Conservation (phyloP, 306 rosid genomes). For the Vachellia pachyceras region DNA sequence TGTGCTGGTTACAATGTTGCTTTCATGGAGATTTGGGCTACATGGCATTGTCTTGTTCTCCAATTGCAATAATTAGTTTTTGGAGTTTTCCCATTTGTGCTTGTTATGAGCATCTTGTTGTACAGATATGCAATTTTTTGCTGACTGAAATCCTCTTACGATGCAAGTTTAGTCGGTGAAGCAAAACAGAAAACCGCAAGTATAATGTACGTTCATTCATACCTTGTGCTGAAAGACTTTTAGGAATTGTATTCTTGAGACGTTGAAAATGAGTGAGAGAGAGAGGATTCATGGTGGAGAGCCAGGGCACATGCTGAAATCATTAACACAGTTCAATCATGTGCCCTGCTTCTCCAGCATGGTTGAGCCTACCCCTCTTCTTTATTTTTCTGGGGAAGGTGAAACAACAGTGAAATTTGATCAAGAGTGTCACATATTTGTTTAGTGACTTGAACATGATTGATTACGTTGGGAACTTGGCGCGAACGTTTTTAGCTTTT, state of each 20-base stretch:
- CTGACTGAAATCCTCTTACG: neutral
- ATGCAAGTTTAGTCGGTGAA: neutral
- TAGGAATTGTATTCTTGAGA: neutral
- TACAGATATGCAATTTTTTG: neutral
- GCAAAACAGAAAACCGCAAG: neutral
- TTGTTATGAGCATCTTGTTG: neutral
- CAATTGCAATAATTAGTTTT: no score
- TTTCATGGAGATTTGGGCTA: no score
- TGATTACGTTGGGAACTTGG: neutral
- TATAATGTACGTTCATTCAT: neutral
- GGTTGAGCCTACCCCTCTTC: slow-evolving; percentile 48
- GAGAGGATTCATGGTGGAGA: slow-evolving; percentile 70
- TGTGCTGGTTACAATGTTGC: no score
- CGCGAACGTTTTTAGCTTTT: no score
- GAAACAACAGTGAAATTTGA: neutral
- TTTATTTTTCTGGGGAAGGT: neutral
- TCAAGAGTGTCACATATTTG: neutral
- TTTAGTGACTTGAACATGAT: slow-evolving; percentile 6
- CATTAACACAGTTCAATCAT: slow-evolving; percentile 49
- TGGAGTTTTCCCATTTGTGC: no score
- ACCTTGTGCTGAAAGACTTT: slow-evolving; percentile 2
- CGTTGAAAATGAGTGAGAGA: slow-evolving; percentile 40
- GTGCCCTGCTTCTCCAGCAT: slow-evolving; percentile 95
- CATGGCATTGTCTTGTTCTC: no score
- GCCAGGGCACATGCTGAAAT: slow-evolving; percentile 59